Evolutionary conservation across 371 early-diverging fungal genomes (phyloP).

Genomic region (Circinella umbellata): DNA sequence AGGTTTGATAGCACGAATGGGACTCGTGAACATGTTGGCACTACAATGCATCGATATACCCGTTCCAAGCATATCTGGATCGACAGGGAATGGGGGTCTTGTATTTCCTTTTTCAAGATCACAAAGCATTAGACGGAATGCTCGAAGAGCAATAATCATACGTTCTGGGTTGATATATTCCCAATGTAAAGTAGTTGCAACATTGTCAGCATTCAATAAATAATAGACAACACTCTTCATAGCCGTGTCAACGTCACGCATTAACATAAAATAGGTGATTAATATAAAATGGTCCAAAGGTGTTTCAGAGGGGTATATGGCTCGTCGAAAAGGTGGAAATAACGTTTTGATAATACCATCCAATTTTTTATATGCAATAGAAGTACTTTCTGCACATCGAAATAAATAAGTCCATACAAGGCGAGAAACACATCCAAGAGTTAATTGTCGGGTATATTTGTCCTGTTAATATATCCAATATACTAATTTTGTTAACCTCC

Average conservation of each 20-base stretch:
- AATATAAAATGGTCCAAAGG: conserved; percentile 79
- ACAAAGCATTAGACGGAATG: conserved; percentile 72
- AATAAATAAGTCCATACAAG: conserved; percentile 94
- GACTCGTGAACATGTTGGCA: conserved; percentile 44
- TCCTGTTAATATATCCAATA: conserved; percentile 45
- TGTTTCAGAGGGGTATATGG: conserved; percentile 75
- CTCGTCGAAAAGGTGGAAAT: conserved; percentile 70
- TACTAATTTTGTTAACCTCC: too few relatives aligned
- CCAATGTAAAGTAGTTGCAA: conserved; percentile 47
- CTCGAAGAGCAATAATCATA: conserved; percentile 74
- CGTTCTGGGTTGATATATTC: conserved; percentile 75
- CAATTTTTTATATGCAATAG: conserved; percentile 61
- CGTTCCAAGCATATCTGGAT: conserved; percentile 51
- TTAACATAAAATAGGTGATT: conserved; percentile 80
- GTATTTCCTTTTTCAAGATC: conserved; percentile 66
- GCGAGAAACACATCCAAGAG: conserved; percentile 82
- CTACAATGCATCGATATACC: conserved; percentile 40
- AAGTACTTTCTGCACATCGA: conserved; percentile 78
- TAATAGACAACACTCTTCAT: conserved; percentile 72
- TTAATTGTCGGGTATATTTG: conserved; percentile 69
- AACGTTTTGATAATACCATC: conserved; percentile 72
- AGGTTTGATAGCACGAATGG: conserved; percentile 42
- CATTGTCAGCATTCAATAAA: conserved; percentile 66
- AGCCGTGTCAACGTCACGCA: conserved; percentile 81
- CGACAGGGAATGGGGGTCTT: conserved; percentile 62